A percentile compares a stretch with the other conserved stretches of the same genome.
These are phyloP conservation scores for Populus hybrid DNA, from an alignment of 441 rosid species.

Conservation along the genomic window DNA sequence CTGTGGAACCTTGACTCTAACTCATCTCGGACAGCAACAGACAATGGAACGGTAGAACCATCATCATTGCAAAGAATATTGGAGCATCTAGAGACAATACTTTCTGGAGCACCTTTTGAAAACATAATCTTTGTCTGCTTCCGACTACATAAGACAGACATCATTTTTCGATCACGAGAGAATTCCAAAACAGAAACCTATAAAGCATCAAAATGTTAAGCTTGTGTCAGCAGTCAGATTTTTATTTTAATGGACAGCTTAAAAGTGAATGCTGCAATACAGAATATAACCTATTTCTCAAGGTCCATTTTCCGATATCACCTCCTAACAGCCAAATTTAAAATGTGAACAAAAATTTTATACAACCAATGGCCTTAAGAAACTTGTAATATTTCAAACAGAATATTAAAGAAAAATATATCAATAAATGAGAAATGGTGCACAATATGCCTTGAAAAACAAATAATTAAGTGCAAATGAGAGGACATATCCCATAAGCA, in stretches of 20 bases:
- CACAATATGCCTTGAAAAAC: background rate
- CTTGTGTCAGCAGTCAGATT: background rate
- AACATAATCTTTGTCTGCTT: conserved; percentile 74
- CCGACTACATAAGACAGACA: conserved; percentile 90
- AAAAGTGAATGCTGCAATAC: background rate
- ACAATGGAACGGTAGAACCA: conserved; percentile 79
- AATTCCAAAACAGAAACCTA: conserved; percentile 91
- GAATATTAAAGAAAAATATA: background rate
- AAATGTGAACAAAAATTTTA: background rate
- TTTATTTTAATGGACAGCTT: background rate
- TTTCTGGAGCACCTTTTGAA: conserved; percentile 99
- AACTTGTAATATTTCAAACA: background rate
- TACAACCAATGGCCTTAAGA: background rate
- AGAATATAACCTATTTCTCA: conserved; percentile 1
- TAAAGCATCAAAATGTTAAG: conserved; percentile 21
- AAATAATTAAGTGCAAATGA: background rate
- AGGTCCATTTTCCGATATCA: background rate
- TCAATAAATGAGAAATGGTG: background rate
- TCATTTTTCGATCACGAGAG: conserved; percentile 98
- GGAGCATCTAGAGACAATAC: conserved; percentile 85
- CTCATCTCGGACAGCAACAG: conserved; percentile 63
- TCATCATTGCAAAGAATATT: conserved; percentile 74
- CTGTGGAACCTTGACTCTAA: conserved; percentile 81
- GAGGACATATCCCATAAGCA: background rate
- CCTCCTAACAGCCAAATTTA: background rate